Percentiles rank a stretch among this genome's conserved stretches.
Conservation (phyloP, 495 filamentous ascomycete species). For the Penicillium roqueforti region DNA sequence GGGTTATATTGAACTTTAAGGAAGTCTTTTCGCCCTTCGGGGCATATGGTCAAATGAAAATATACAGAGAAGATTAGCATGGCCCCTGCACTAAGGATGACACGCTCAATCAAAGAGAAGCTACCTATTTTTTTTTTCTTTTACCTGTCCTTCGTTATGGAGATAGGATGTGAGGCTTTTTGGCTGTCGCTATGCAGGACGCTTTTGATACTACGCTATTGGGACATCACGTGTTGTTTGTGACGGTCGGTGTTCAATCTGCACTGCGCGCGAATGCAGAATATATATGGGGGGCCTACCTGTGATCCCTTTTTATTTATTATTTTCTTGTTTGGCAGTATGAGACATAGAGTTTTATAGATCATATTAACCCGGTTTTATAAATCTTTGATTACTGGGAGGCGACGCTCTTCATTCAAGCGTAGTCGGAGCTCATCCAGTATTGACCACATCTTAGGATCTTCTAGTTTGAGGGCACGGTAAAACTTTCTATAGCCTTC, state of each 20-base stretch:
- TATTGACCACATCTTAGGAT: too few species aligned
- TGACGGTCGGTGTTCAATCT: not conserved
- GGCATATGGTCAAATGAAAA: conserved; percentile 81
- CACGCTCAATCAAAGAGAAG: conserved; percentile 98
- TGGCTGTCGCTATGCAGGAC: not conserved
- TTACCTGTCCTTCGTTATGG: not conserved
- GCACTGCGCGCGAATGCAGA: not conserved
- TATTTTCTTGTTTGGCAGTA: not conserved
- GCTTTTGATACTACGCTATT: not conserved
- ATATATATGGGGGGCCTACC: not conserved
- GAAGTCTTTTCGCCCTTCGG: conserved; percentile 48
- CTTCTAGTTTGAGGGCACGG: too few species aligned
- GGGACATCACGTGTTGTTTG: not conserved
- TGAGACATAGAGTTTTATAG: not conserved
- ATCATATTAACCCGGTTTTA: too few species aligned
- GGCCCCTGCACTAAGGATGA: conserved; percentile 99
- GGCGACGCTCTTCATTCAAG: too few species aligned
- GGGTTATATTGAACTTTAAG: conserved; percentile 26
- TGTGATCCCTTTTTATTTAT: not conserved
- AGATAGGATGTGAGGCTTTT: not conserved
- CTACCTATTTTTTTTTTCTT: conserved; percentile 67
- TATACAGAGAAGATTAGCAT: conserved; percentile 98
- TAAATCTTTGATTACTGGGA: too few species aligned
- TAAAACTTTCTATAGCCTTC: too few species aligned
- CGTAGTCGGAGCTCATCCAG: too few species aligned